Evolutionary conservation across 371 early-diverging fungal species (phyloP), one percentile per base, ranked within the genome.

Genomic region (Synchytrium microbalum): DNA sequence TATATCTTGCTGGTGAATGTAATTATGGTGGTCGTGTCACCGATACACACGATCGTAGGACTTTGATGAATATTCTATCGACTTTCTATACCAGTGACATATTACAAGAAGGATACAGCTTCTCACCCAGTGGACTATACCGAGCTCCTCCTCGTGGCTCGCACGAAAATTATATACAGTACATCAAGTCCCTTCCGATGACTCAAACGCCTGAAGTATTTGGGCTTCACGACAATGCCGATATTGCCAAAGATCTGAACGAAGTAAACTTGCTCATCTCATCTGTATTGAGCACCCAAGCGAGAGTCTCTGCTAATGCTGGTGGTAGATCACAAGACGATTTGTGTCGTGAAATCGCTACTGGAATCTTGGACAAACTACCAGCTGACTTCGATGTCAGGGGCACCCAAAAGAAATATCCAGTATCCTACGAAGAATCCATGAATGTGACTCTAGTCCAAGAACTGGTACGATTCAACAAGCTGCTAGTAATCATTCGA

Each of bases 201-300:
- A 73, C 74, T 13, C 66, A 74, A n/a, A 60, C 70, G 33, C 84
- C 84, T 14, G 82, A 83, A 60, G 81, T 79, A 1, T 83, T 77
- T 69, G 81, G 81, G n/a, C 76, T 83, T 74, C 80, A 83, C 65
- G 82, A 83, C 51, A 83, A 83, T 59, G 83, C 82, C 10, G 83
- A 83, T 67, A 83, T 83, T 60, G 69, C 84, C 8, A 82, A 82
- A 53, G 79, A 83, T 67, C 65, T 81, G 10, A 68, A 69, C 19
- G 84, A 83, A 63, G 80, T 82, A 0, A 76, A 78, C 32, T 62
- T 66, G 24, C 69, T 83, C 23, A 76, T 83, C 27, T 53, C 78
- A 8, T 75, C 79, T 5, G 73, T 79, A 13, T 56, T 83, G 24
- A 51, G 67, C 19, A 83, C 84, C 2, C 84, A 83, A 67, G 83